These are phyloP conservation scores for Euphorbia tirucalli DNA, from an alignment of 345 rosid genomes.

Conservation along the genomic window DNA sequence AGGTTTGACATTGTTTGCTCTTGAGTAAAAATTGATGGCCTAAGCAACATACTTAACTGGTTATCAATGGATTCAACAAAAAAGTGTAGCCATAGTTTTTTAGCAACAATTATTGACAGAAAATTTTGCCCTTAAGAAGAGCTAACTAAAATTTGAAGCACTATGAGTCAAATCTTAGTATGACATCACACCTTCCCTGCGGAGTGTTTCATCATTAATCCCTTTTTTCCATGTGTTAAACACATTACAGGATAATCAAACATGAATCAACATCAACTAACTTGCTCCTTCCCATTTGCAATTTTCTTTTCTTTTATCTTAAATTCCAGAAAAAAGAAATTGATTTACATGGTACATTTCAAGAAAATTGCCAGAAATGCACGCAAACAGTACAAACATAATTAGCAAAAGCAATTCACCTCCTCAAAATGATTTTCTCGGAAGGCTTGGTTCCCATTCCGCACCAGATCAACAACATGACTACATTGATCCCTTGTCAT, in stretches of 20 bases:
- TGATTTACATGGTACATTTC: not conserved
- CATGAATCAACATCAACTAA: not conserved
- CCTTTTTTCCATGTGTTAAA: not conserved
- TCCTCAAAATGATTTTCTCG: constrained; percentile 65
- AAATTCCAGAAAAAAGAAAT: not conserved
- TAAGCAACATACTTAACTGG: constrained; percentile 23
- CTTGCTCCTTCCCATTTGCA: not conserved
- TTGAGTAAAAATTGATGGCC: constrained; percentile 75
- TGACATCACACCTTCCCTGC: not conserved
- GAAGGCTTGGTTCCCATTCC: constrained; percentile 65
- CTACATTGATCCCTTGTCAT: constrained; percentile 57
- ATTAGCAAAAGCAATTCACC: constrained; percentile 33
- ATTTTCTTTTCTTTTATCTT: not conserved
- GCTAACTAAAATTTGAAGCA: not conserved
- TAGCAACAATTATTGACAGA: not conserved
- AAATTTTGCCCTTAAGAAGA: not conserved
- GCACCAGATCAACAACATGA: constrained; percentile 61
- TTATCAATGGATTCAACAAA: constrained; percentile 3
- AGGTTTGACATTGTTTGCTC: constrained; percentile 71
- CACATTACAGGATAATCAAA: not conserved
- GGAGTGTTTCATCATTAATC: not conserved
- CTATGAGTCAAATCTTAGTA: not conserved
- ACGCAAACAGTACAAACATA: not conserved
- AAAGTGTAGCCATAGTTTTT: not conserved
- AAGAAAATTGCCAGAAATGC: constrained; percentile 1